Evolutionary conservation across 192 early-diverging fungal genomes (phyloP).

Genomic region (Podochytrium sp.): DNA sequence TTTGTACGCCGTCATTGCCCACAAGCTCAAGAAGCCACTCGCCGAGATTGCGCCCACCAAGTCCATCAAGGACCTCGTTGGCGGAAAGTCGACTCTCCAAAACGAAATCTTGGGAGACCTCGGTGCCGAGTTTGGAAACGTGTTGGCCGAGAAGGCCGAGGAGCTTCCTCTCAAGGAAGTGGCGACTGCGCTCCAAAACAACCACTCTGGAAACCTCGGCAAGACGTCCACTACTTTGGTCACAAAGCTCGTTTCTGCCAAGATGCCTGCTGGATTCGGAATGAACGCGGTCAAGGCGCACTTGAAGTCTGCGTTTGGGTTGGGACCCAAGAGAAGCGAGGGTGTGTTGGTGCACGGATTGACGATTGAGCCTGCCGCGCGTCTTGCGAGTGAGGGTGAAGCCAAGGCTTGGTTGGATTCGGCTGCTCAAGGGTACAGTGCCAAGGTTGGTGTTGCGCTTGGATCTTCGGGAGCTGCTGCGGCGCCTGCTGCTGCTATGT

Average conservation of each 20-base stretch:
- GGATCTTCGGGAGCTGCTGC: conserved; percentile 46
- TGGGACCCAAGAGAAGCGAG: conserved; percentile 76
- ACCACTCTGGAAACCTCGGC: conserved; percentile 75
- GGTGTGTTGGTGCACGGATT: conserved; percentile 77
- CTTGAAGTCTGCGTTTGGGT: conserved; percentile 70
- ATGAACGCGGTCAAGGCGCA: conserved; percentile 77
- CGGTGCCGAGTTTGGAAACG: conserved; percentile 85
- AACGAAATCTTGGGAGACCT: conserved; percentile 97
- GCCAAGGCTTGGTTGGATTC: conserved; percentile 81
- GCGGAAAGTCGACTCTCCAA: conserved; percentile 94
- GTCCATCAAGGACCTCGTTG: conserved; percentile 92
- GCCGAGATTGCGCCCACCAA: conserved; percentile 74
- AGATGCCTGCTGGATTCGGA: conserved; percentile 94
- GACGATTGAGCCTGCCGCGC: conserved; percentile 80
- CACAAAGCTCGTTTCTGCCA: conserved; percentile 79
- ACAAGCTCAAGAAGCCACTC: conserved; percentile 87
- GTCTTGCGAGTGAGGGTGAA: conserved; percentile 73
- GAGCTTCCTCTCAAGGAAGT: conserved; percentile 87
- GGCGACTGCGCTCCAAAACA: conserved; percentile 61
- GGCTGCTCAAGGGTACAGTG: conserved; percentile 72
- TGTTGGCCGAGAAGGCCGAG: conserved; percentile 87
- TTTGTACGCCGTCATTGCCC: conserved; percentile 80
- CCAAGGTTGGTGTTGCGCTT: conserved; percentile 70
- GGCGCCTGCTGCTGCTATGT: conserved; percentile 55
- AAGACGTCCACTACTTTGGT: conserved; percentile 78